Evolutionary conservation across 129 eudicot genomes (phyloP).

Genomic region (Gnaphalium uliginosum): DNA sequence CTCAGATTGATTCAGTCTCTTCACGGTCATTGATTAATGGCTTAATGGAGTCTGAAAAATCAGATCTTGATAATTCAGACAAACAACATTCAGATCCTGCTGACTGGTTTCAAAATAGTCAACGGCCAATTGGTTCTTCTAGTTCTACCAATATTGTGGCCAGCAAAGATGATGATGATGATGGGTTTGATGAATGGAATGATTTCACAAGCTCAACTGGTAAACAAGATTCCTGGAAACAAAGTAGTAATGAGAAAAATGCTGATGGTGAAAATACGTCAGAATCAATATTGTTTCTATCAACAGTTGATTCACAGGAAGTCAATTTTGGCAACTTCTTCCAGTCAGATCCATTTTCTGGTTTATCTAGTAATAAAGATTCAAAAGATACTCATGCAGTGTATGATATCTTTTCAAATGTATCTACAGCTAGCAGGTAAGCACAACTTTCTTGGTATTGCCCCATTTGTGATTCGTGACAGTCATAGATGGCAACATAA

Average conservation of each 20-base stretch:
- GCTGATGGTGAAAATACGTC: constrained; percentile 29
- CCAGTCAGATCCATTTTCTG: constrained; percentile 42
- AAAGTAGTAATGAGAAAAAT: constrained; percentile 24
- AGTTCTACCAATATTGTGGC: constrained; percentile 23
- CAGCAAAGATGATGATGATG: constrained; percentile 40
- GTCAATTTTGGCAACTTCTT: constrained; percentile 41
- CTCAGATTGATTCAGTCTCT: background rate
- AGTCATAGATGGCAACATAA: background rate
- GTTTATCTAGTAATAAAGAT: constrained; percentile 32
- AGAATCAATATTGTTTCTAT: constrained; percentile 31
- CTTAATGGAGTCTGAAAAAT: constrained; percentile 1
- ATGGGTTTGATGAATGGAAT: constrained; percentile 48
- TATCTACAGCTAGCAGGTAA: constrained; percentile 47
- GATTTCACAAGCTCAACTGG: constrained; percentile 52
- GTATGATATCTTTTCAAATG: constrained; percentile 31
- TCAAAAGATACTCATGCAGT: constrained; percentile 23
- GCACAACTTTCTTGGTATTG: background rate
- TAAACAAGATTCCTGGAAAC: constrained; percentile 26
- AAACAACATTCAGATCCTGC: constrained; percentile 18
- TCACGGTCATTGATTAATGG: constrained; percentile 18
- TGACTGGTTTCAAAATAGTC: constrained; percentile 51
- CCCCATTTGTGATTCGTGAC: background rate
- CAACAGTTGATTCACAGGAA: constrained; percentile 29
- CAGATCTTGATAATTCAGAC: constrained; percentile 24
- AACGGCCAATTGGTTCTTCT: constrained; percentile 33